Evolutionary conservation across 1,284 basidiomycete genomes (phyloP), one percentile per base, ranked within the genome.

Genomic region (Apiotrichum mycotoxinovorans): DNA sequence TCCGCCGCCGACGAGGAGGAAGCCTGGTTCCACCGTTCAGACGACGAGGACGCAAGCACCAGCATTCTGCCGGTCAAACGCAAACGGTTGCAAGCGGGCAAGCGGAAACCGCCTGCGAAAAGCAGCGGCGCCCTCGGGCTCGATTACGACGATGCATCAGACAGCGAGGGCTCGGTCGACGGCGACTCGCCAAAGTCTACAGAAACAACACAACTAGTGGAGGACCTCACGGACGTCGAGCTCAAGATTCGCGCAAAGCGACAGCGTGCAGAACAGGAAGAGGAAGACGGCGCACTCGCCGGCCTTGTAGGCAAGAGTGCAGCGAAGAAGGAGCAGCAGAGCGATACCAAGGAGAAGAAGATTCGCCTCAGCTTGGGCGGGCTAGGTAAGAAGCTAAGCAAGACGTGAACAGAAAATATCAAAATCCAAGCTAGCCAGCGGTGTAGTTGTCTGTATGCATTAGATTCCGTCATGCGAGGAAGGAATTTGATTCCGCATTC

Each of bases 21-120:
- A 69, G 77, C 77, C 52, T 98, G 95, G 80, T 96, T 96, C 81
- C 90, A 92, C 65, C 82, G 79, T 18, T 87, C 87, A 30, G 88
- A 89, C 58, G 74, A 76, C 11, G 75, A 77, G 2, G 43, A 47
- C 38, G 38, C 37, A 27, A 22, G 30, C 17, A 49, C 43, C 42
- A 34, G 48, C 2, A 48, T 52, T 38, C 23, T 54, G 27, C 63
- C 59, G 30, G 56, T 41, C 40, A 68, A 70, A 56, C 64, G 69
- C 30, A 71, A 72, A 55, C 60, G 69, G 17, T 40, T 54, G 20
- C 52, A 25, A 11, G 42, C 42, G n/a, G 23, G 8, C 25, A 56
- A 64, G 48, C 41, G 58, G 37, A 49, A 47, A 18, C 41, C 49
- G 3, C 45, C 61, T 4, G 46, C 58, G 4, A 56, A 58, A 5